Evolutionary conservation across 2,329 filamentous ascomycete species (phyloP).

Genomic region (Aspergillus pseudoviridinutans): DNA sequence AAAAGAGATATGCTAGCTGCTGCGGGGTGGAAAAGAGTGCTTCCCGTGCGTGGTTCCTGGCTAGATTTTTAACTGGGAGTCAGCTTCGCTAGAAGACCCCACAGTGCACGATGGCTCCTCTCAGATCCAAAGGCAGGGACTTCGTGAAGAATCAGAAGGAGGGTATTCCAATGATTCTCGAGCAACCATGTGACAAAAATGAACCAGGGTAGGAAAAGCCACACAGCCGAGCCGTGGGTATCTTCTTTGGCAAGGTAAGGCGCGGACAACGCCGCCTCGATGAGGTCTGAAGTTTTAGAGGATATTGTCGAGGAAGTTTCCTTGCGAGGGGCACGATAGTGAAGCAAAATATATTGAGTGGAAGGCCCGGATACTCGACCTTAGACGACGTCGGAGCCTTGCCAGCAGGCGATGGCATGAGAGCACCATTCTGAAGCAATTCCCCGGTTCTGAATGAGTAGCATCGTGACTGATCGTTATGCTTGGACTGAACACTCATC

Average conservation of each 20-base stretch:
- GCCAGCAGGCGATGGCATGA: neutral
- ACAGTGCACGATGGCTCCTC: neutral
- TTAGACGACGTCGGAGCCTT: too few relatives aligned
- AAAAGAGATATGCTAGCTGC: neutral
- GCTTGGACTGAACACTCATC: neutral
- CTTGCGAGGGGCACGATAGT: too few relatives aligned
- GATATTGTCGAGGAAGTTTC: too few relatives aligned
- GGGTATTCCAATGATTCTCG: neutral
- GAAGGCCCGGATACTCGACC: too few relatives aligned
- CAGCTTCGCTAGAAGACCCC: constrained; percentile 17
- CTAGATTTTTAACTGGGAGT: constrained; percentile 1
- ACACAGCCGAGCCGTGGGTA: neutral
- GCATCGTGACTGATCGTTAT: neutral
- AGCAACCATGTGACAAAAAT: neutral
- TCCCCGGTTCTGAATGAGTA: neutral
- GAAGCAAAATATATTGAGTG: too few relatives aligned
- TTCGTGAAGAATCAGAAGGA: neutral
- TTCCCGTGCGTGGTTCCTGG: constrained; percentile 3
- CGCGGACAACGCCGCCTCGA: neutral
- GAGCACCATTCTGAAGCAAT: neutral
- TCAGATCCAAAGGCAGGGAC: neutral
- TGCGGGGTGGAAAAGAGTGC: constrained; percentile 7
- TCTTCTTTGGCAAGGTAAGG: neutral
- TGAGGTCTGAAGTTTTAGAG: too few relatives aligned
- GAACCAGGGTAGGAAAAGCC: neutral